These are phyloP conservation scores for Vachellia collinsii DNA, from an alignment of 306 rosid species.

Conservation along the genomic window DNA sequence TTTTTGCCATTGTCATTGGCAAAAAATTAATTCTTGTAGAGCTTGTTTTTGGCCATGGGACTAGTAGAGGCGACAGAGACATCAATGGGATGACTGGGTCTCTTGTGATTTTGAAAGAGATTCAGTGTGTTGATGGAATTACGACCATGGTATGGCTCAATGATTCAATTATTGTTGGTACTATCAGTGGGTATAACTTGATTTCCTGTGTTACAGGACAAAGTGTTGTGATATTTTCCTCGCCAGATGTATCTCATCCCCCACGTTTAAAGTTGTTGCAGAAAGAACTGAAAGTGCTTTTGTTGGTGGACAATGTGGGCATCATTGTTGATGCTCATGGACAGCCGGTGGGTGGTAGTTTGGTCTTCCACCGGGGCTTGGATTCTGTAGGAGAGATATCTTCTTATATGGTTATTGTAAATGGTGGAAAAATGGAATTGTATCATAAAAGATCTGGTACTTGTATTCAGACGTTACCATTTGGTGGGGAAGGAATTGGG, in stretches of 20 bases:
- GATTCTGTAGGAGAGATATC: conserved; percentile 84
- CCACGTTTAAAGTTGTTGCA: conserved; percentile 72
- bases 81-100: conserved; percentile 47
- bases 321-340: conserved; percentile 72
- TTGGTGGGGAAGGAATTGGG: conserved; percentile 77
- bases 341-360: conserved; percentile 90
- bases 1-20: conserved; percentile 65
- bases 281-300: conserved; percentile 83
- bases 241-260: conserved; percentile 76
- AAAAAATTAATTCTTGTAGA: conserved; percentile 71
- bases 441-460: conserved; percentile 82
- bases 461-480: conserved; percentile 74
- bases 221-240: conserved; percentile 72
- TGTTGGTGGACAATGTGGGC: conserved; percentile 96
- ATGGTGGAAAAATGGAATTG: conserved; percentile 78
- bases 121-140: conserved; percentile 82
- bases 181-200: conserved; percentile 74
- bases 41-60: conserved; percentile 58
- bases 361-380: conserved; percentile 67
- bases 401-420: conserved; percentile 77
- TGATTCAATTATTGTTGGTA: conserved; percentile 82
- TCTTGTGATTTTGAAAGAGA: conserved; percentile 71
- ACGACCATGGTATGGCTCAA: conserved; percentile 84
- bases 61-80: conserved; percentile 58
- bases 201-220: conserved; percentile 82